Evolutionary conservation across 345 rosid genomes (phyloP), one percentile per base, ranked within the genome.

Genomic region (Conringia planisiliqua): DNA sequence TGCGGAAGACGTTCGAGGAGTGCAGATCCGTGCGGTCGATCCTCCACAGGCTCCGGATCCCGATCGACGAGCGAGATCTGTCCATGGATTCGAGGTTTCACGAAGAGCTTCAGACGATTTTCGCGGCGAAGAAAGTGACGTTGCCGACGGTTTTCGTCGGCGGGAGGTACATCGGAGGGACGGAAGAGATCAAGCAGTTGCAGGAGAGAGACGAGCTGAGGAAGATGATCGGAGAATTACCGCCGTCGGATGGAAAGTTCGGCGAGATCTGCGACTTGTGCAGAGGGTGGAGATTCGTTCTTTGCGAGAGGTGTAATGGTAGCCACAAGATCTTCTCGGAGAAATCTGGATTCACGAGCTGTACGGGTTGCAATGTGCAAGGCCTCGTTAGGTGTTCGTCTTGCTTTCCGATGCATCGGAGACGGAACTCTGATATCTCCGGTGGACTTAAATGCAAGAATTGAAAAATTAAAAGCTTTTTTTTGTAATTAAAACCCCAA

Each of bases 61-160:
- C 81, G 0, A 71, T 88, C 42, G 98, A 92, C 79, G 96, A 92
- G 38, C 89, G 95, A 4, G 98, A 92, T 77, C 71, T 92, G 72
- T 86, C 91, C 5, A 84, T 92, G 95, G 93, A 90, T 35, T 62
- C 80, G 1, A 60, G 30, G 3, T 90, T 87, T 71, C 67, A 79
- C 13, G 83, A 82, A 4, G 93, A 93, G 83, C 44, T 90, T 40
- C 82, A 84, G 50, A 76, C 62, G 55, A 84, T 89, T 48, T 47
- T 81, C 2, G 87, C 83, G 12, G 27, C 29, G 0, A 73, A 68
- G 50, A 76, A 56, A 12, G 55, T 78, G 18, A 12, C 59, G 1
- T 68, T 87, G 7, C 94, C 94, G 0, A 27, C 40, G 36, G 86
- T 87, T 54, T 85, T 87, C 78, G 78, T 89, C 1, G 86, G 85